These are phyloP conservation scores for Cyclocybe aegerita DNA, from an alignment of 768 basidiomycete species.

Conservation along the genomic window DNA sequence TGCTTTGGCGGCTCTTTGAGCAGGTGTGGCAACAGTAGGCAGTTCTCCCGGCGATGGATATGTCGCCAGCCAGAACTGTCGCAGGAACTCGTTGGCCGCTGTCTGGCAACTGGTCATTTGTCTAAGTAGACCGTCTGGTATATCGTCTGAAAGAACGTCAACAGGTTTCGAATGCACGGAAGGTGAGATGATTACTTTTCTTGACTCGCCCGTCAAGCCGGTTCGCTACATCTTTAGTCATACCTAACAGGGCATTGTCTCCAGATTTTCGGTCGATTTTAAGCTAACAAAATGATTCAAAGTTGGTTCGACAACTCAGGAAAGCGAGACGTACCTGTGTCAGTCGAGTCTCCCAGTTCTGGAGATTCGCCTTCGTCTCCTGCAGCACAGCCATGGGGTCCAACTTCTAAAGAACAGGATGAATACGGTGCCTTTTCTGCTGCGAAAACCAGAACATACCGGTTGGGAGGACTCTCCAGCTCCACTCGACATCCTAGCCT, in stretches of 20 bases:
- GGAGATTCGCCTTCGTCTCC: constrained; percentile 45
- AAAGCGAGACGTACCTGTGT: constrained; percentile 43
- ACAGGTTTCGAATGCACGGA: not conserved
- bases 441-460: constrained; percentile 10
- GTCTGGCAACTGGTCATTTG: constrained; percentile 91
- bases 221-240: constrained; percentile 80
- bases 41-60: constrained; percentile 71
- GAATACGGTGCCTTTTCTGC: not conserved
- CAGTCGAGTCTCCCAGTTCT: constrained; percentile 59
- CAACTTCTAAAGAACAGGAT: constrained; percentile 32
- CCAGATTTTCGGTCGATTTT: constrained; percentile 67
- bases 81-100: constrained; percentile 91
- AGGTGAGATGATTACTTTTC: constrained; percentile 45
- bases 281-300: constrained; percentile 38
- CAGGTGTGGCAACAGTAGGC: constrained; percentile 54
- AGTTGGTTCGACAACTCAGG: not conserved
- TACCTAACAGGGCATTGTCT: constrained; percentile 65
- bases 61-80: constrained; percentile 92
- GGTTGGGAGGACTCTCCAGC: constrained; percentile 31
- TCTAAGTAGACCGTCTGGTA: constrained; percentile 75
- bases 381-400: constrained; percentile 48
- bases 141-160: constrained; percentile 52
- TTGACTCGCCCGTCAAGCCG: constrained; percentile 64
- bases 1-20: constrained; percentile 75
- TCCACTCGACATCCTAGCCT: constrained; percentile 50